Evolutionary conservation across 2,329 filamentous ascomycete species (phyloP).

Genomic region (Chrysosporium queenslandicum): DNA sequence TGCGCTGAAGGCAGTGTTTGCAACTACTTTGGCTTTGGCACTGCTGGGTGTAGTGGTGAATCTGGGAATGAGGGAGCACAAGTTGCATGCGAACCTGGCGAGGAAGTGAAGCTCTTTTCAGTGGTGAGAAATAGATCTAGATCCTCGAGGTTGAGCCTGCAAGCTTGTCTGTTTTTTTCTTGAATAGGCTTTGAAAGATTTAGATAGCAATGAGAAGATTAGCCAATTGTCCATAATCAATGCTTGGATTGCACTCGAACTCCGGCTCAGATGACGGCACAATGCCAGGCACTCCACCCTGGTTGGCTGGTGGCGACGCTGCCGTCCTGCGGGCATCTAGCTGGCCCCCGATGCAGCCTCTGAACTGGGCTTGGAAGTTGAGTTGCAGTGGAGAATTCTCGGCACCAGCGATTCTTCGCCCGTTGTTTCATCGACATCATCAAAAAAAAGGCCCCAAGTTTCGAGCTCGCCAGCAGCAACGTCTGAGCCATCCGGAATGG

Average conservation of each 20-base stretch:
- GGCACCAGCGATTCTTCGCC: neutral
- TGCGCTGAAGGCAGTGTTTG: constrained; percentile 65
- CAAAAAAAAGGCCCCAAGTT: neutral
- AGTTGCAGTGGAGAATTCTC: constrained; percentile 4
- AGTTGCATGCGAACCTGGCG: constrained; percentile 59
- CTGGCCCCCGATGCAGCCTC: neutral
- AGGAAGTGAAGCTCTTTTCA: constrained; percentile 28
- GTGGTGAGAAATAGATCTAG: neutral
- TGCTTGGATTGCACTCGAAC: neutral
- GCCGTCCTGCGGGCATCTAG: no score
- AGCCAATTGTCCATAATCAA: neutral
- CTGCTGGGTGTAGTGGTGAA: constrained; percentile 52
- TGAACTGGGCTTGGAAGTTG: constrained; percentile 2
- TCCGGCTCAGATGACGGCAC: neutral
- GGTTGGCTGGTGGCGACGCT: neutral
- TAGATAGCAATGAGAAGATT: neutral
- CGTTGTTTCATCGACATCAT: constrained; percentile 5
- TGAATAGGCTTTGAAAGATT: no score
- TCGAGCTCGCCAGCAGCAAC: neutral
- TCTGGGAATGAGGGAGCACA: constrained; percentile 67
- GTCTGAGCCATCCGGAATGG: neutral
- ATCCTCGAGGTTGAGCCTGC: neutral
- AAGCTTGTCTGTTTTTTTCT: no score
- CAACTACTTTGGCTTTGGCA: constrained; percentile 55
- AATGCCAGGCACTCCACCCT: neutral